Base-by-base conservation (phyloP, 208 protist genomes). In the Crithidia acanthocephali region DNA sequence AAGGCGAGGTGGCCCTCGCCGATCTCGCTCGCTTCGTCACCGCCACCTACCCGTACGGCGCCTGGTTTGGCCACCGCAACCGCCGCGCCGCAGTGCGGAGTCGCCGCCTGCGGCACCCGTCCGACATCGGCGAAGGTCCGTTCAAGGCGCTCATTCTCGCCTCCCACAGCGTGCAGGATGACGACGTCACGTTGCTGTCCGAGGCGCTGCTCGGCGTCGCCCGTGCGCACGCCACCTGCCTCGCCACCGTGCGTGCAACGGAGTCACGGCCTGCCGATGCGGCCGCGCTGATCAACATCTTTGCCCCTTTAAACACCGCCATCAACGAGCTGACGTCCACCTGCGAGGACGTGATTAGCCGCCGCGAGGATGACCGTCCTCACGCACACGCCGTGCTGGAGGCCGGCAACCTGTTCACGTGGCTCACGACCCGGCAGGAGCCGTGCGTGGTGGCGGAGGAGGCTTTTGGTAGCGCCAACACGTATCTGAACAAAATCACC, bases 341-440 rank as follows among this genome's bases (percentile, higher is more conserved):
- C n/a, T 84, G 79, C 40, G 60, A 73, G 56, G 50, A 47, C 22
- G 60, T 72, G 37, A 79, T 71, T 27, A 37, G 55, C 11, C 45
- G 42, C 2, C 60, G 74, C 33, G 60, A 70, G 32, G 73, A 76
- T n/a, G 30, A 74, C 57, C 73, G 79, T 16, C 53, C 57, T 8
- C 57, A 76, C 50, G 71, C 69, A 1, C 71, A 82, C 37, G 77
- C 76, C 23, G 50, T 82, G 18, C 55, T 71, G 15, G 68, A 80
- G 40, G 80, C 76, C 10, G 68, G 76, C 33, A 70, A 82, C 58
- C 8, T 85, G 48, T 85, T 82, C 59, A 82, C 76, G 30, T 85
- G 76, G 80, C 61, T 77, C 23, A 66, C 64, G 5, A 55, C 57
- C 0, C 58, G 40, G 45, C 50, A 52, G 25, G 64, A 63, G 42